A percentile compares a stretch with the other conserved stretches of the same genome.
Evolutionary conservation across 2,329 filamentous ascomycete species (phyloP).

Genomic region (Juglanconis sp.): DNA sequence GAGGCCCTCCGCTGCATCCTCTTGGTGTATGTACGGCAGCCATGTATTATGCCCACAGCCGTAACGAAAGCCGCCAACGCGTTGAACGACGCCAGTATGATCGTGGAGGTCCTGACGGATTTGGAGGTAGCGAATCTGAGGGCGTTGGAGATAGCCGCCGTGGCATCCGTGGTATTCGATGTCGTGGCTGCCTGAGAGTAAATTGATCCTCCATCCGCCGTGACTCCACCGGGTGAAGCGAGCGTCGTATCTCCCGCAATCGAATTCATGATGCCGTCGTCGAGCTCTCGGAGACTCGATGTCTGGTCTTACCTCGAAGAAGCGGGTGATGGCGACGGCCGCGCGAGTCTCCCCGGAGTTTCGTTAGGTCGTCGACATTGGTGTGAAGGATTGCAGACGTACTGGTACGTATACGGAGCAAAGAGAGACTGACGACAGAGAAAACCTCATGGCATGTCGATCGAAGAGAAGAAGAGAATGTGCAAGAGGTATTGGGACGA

Average conservation of each 20-base stretch:
- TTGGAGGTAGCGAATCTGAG: conserved; percentile 51
- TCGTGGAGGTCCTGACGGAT: conserved; percentile 58
- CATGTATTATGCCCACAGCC: conserved; percentile 53
- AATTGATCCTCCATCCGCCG: conserved; percentile 7
- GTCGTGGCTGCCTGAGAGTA: conserved; percentile 19
- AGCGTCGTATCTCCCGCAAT: background rate
- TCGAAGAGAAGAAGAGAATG: conserved; percentile 28
- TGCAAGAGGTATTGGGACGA: conserved; percentile 32
- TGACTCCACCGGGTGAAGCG: conserved; percentile 2
- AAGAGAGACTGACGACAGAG: conserved; percentile 9
- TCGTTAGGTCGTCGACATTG: conserved; percentile 14
- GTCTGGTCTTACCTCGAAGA: conserved; percentile 22
- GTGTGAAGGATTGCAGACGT: conserved; percentile 11
- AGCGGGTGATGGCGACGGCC: conserved; percentile 29
- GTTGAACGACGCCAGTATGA: conserved; percentile 61
- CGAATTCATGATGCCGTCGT: conserved; percentile 7
- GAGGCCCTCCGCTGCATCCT: conserved; percentile 37
- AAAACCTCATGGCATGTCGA: conserved; percentile 25
- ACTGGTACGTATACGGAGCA: conserved; percentile 1
- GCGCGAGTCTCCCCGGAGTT: conserved; percentile 25
- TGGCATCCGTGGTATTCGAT: conserved; percentile 38
- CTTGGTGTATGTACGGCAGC: conserved; percentile 47
- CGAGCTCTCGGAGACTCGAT: conserved; percentile 8
- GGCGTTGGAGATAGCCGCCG: conserved; percentile 43
- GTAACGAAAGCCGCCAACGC: conserved; percentile 55